Percentiles rank a stretch among this genome's conserved stretches.
phyloP scores from a whole-genome alignment of 768 basidiomycete species.

The Auricularia heimuer region DNA sequence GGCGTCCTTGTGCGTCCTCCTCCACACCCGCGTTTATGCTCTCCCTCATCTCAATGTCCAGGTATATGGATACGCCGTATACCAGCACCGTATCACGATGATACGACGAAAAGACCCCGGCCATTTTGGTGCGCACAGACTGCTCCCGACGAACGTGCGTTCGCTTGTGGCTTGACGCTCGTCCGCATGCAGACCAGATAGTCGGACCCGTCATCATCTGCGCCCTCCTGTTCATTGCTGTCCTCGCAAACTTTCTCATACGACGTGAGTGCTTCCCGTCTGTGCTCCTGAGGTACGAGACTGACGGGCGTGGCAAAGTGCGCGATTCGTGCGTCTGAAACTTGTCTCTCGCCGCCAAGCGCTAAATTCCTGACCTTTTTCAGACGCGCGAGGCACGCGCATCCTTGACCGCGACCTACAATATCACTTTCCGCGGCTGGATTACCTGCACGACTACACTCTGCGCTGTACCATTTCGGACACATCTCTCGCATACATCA shows the following conservation, averaged over 20 bases:
- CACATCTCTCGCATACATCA: no score
- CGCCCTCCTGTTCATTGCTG: constrained; percentile 71
- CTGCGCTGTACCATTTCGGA: no score
- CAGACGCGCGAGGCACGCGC: no score
- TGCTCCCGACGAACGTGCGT: constrained; percentile 5
- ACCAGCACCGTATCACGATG: constrained; percentile 82
- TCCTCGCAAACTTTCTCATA: constrained; percentile 80
- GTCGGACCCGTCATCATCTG: constrained; percentile 79
- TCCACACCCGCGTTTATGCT: not conserved
- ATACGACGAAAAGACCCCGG: constrained; percentile 84
- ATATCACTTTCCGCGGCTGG: no score
- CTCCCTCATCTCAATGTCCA: constrained; percentile 18
- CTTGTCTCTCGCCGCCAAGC: no score
- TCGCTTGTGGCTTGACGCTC: not conserved
- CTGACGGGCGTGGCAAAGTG: not conserved
- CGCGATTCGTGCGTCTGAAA: not conserved
- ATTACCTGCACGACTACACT: no score
- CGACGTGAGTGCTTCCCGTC: constrained; percentile 45
- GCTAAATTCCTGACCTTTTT: not conserved
- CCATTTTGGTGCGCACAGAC: constrained; percentile 59
- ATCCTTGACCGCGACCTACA: no score
- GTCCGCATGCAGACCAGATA: constrained; percentile 50
- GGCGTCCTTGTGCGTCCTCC: constrained; percentile 45
- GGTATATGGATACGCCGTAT: constrained; percentile 80
- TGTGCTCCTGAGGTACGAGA: not conserved